Evolutionary conservation across 164 flowering plant species (phyloP), one percentile per base, ranked within the genome.

Genomic region (Vitis rupestris): DNA sequence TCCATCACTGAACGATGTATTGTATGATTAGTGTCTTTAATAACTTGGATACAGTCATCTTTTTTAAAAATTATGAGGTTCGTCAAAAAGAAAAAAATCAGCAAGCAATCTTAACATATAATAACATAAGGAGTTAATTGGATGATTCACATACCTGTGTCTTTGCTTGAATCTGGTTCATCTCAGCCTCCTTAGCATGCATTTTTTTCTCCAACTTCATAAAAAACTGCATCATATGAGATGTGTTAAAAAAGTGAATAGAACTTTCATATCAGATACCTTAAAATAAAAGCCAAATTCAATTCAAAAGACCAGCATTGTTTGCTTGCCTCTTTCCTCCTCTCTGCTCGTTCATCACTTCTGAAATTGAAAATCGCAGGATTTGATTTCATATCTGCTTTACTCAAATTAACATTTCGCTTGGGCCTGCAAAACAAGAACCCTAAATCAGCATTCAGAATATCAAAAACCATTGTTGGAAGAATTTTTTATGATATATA

Each of bases 261-360:
- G 14, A 60, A 10, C 17, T 9, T 16, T 11, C 6, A 63, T 19
- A 57, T 17, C 31, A 9, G 1, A 10, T n/a, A 3, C 44, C 56
- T 12, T 6, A 12, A 30, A 29, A 59, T 12, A 3, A 19, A 59
- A 27, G 16, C 16, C n/a, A 50, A 49, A 2, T 17, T 69, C 3
- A 61, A 58, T 44, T 54, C 11, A 69, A 51, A 66, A 50, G 16
- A 67, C 16, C 63, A 50, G 58, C 12, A 72, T 47, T 49, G 65
- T 44, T 69, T 62, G 64, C 89, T 79, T 80, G 69, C 97, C 92
- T 90, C 87, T 85, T 84, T 90, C 69, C 90, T 86, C 80, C 75
- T 85, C 69, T 88, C 90, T 61, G 92, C 92, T 56, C 89, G 81
- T 76, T 80, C 84, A 57, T 81, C 75, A 69, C 91, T 84, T 81